A percentile compares a stretch with the other conserved stretches of the same genome.
phyloP scores from a whole-genome alignment of 2,329 filamentous ascomycete species.

The Aspergillus costaricaensis region DNA sequence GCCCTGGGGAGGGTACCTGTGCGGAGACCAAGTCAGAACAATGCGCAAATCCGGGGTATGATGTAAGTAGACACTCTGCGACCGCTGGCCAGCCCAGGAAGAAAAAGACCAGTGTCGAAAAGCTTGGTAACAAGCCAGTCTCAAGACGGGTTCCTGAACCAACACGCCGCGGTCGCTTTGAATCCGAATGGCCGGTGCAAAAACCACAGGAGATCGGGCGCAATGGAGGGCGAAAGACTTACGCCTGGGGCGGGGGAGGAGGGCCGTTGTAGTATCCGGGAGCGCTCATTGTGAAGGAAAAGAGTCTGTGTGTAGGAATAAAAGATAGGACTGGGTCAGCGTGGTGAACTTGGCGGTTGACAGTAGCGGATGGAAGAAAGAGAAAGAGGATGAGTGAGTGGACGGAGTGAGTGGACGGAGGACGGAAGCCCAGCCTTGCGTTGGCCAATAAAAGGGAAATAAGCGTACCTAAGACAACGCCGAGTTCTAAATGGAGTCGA shows the following conservation, averaged over 20 bases:
- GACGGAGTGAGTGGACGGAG: not conserved
- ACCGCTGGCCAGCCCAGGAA: not conserved
- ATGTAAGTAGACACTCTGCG: not conserved
- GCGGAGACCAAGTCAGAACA: not conserved
- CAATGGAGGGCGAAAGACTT: slow-evolving; percentile 22
- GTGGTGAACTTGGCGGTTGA: not conserved
- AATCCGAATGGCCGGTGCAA: not conserved
- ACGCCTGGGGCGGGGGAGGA: slow-evolving; percentile 44
- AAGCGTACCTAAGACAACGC: slow-evolving; percentile 26
- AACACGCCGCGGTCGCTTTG: not conserved
- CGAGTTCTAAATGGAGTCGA: slow-evolving; percentile 19
- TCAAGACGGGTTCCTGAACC: not conserved
- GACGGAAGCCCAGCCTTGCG: slow-evolving; percentile 5
- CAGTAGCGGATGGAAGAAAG: slow-evolving; percentile 1
- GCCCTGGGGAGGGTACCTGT: slow-evolving; percentile 38
- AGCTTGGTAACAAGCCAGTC: not conserved
- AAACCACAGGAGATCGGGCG: not conserved
- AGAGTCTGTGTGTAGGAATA: slow-evolving; percentile 6
- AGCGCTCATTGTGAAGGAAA: slow-evolving; percentile 22
- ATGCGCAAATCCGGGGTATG: not conserved
- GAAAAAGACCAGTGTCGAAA: not conserved
- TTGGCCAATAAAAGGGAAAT: slow-evolving; percentile 19
- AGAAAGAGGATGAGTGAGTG: slow-evolving; percentile 1
- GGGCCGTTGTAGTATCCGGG: slow-evolving; percentile 28
- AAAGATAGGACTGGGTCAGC: slow-evolving; percentile 5